phyloP scores from a whole-genome alignment of 2,329 filamentous ascomycete genomes.

The Colletotrichum incanum region DNA sequence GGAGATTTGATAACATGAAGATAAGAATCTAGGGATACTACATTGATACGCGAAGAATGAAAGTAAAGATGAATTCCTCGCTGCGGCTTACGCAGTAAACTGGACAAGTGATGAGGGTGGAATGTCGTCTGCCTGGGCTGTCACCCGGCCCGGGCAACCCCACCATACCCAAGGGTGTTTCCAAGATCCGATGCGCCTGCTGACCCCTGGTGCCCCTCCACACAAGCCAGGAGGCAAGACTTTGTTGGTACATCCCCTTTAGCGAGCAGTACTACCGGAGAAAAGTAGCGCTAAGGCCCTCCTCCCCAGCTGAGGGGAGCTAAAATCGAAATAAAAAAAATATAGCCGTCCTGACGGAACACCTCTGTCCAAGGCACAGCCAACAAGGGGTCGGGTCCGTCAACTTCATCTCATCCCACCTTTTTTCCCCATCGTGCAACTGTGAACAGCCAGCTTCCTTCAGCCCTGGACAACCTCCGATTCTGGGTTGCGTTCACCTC shows the following conservation, averaged over 20 bases:
- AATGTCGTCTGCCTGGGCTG: neutral
- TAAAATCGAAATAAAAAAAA: neutral
- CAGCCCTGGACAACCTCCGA: neutral
- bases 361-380: conserved; percentile 13
- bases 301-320: neutral
- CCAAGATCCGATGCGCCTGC: conserved; percentile 41
- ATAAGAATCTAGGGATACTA: neutral
- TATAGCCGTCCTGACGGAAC: neutral
- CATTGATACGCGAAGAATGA: neutral
- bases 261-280: fast-evolving
- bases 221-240: conserved; percentile 17
- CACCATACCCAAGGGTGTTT: conserved; percentile 40
- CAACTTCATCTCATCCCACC: conserved; percentile 39
- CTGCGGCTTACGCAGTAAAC: neutral
- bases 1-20: neutral
- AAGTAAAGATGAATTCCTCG: neutral
- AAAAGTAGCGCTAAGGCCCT: neutral
- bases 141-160: conserved; percentile 30
- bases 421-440: conserved; percentile 3
- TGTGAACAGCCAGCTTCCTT: conserved; percentile 2
- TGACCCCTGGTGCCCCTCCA: conserved; percentile 36
- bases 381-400: conserved; percentile 14
- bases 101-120: neutral
- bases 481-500: neutral
- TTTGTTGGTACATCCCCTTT: neutral